Base-by-base conservation (phyloP, 2,329 filamentous ascomycete genomes). In the Pseudonectria buxi region DNA sequence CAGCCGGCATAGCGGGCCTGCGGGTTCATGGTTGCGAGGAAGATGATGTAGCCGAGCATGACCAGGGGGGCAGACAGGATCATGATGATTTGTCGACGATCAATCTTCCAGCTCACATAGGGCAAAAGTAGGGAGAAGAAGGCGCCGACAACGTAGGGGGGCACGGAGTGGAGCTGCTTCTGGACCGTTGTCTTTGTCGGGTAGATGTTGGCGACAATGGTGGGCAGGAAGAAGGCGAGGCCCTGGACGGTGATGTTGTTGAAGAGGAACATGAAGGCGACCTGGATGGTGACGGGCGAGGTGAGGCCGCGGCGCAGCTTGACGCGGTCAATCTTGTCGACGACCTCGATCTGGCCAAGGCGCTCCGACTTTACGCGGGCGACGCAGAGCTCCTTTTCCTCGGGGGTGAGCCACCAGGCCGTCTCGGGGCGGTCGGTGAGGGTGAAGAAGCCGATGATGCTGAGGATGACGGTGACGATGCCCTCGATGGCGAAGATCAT, bases 401-500 rank as follows among this genome's bases (percentile, higher is more conserved):
- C 76, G 13, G 69, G 62, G 0, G 67, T 68, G 6, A 85, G 68
- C 80, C 80, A 85, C 22, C 65, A 59, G 0, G 80, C 81, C 0
- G 77, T 80, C 37, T 71, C 76, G 0, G 81, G 81, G 2, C 78
- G 71, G 53, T 85, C 81, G 3, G 81, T 82, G 14, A 84, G 57
- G 0, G 77, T 80, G 44, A 80, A 41, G 54, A 81, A 83, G 7
- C 68, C 56, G 18, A 84, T 61, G 5, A 83, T 26, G 0, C 70
- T 66, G 0, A 84, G 58, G 3, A 64, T 63, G 40, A 58, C 41
- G 3, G 64, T 66, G 49, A 84, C 72, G 51, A 83, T 74, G 14
- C 81, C 81, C 53, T 85, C 81, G 12, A 85, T 76, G 6, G 70
- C 71, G 40, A 85, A 85, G 41, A 85, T 82, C 79, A 83, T 82